Conservation (phyloP, 306 rosid species). For the Gastrolobium bilobum region DNA sequence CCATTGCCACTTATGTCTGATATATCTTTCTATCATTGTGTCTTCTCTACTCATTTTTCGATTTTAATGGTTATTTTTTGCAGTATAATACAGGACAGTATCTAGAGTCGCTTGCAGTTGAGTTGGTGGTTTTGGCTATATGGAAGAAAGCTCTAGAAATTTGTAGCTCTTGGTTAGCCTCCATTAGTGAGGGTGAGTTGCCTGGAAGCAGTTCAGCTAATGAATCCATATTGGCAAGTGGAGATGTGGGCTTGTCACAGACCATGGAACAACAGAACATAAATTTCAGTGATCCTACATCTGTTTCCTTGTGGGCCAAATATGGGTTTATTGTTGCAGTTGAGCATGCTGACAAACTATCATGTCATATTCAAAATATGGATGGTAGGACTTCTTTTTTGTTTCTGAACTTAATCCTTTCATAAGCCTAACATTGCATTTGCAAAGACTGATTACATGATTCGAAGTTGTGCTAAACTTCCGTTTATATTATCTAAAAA, state of each 20-base stretch:
- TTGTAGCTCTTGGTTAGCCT: constrained; percentile 67
- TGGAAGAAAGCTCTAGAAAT: constrained; percentile 79
- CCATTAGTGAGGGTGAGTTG: constrained; percentile 47
- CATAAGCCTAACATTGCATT: neutral
- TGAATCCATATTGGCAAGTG: constrained; percentile 43
- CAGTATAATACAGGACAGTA: constrained; percentile 67
- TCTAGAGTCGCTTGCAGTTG: constrained; percentile 84
- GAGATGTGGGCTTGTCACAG: constrained; percentile 48
- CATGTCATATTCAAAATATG: constrained; percentile 62
- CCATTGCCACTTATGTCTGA: neutral
- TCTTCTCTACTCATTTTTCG: constrained; percentile 3
- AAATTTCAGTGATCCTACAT: constrained; percentile 66
- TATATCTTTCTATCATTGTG: neutral
- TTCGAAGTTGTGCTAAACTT: too few species aligned
- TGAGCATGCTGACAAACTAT: constrained; percentile 76
- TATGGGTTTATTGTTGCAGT: constrained; percentile 72
- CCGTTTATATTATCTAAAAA: neutral
- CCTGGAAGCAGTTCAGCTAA: constrained; percentile 58
- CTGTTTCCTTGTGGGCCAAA: constrained; percentile 78
- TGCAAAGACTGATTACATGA: too few species aligned
- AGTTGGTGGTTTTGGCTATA: constrained; percentile 89
- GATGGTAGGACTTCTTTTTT: constrained; percentile 68
- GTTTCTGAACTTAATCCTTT: constrained; percentile 41
- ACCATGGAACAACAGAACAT: constrained; percentile 54
- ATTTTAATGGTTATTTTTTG: constrained; percentile 48